These are phyloP conservation scores for Penicillium coffeae DNA, from an alignment of 495 filamentous ascomycete genomes.

Conservation along the genomic window DNA sequence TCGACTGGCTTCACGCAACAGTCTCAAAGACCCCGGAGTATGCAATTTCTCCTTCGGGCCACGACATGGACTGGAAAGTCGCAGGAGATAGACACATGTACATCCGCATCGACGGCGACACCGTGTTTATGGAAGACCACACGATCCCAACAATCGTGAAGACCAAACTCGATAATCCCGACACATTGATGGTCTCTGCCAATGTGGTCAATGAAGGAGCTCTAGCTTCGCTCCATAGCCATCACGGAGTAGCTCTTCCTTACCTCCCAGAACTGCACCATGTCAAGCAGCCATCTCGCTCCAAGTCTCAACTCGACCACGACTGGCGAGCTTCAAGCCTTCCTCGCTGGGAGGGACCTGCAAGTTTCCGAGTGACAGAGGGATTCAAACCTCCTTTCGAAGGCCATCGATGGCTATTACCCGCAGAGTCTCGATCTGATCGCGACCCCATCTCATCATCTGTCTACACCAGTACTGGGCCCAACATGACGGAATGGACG, in stretches of 20 bases:
- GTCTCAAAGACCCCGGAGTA: slow-evolving; percentile 28
- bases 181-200: slow-evolving; percentile 46
- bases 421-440: slow-evolving; percentile 15
- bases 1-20: slow-evolving; percentile 39
- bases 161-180: slow-evolving; percentile 46
- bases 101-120: slow-evolving; percentile 55
- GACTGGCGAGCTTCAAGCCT: slow-evolving; percentile 31
- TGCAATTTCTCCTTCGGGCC: slow-evolving; percentile 15
- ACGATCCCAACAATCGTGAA: slow-evolving; percentile 51
- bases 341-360: slow-evolving; percentile 28
- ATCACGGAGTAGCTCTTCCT: slow-evolving; percentile 32
- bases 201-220: slow-evolving; percentile 48
- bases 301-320: slow-evolving; percentile 11
- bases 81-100: slow-evolving; percentile 36
- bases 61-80: slow-evolving; percentile 17
- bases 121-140: slow-evolving; percentile 51
- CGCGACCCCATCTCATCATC: slow-evolving; percentile 30
- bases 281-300: slow-evolving; percentile 11
- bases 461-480: slow-evolving; percentile 29
- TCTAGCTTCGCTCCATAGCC: slow-evolving; percentile 33
- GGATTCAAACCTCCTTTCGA: slow-evolving; percentile 25
- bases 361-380: slow-evolving; percentile 19
- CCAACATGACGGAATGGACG: slow-evolving; percentile 42
- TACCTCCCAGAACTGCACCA: slow-evolving; percentile 32
- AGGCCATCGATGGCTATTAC: slow-evolving; percentile 32